Evolutionary conservation across 2,329 filamentous ascomycete species (phyloP).

Genomic region (Aspergillus bombycis): DNA sequence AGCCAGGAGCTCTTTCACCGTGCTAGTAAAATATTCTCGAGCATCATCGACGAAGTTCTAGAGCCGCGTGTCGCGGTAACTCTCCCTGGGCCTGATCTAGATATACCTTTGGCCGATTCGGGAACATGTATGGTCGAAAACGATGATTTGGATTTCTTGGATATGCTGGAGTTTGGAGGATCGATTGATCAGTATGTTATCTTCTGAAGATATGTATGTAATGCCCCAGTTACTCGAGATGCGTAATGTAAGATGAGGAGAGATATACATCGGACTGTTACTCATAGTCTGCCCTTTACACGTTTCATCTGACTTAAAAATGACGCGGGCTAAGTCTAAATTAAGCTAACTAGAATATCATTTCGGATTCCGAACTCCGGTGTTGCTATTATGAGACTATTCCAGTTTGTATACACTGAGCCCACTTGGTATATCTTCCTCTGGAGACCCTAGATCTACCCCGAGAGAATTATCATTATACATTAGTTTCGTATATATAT

Average conservation of each 20-base stretch:
- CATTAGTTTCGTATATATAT: neutral
- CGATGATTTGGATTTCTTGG: conserved; percentile 26
- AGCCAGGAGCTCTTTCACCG: conserved; percentile 28
- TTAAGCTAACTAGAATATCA: neutral
- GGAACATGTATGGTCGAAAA: conserved; percentile 13
- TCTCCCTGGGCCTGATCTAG: neutral
- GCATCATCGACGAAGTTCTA: conserved; percentile 32
- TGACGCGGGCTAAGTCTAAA: too few species aligned
- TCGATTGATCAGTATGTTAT: conserved; percentile 26
- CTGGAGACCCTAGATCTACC: neutral
- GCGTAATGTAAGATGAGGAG: too few species aligned
- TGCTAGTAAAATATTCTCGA: conserved; percentile 24
- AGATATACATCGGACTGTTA: neutral
- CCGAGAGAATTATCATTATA: neutral
- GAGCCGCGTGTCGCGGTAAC: conserved; percentile 18
- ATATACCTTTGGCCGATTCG: conserved; percentile 7
- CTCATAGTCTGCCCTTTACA: neutral
- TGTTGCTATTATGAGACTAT: neutral
- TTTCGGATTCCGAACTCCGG: neutral
- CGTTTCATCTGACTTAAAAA: too few species aligned
- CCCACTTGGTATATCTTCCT: neutral
- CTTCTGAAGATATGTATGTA: conserved; percentile 10
- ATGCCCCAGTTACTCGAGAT: too few species aligned
- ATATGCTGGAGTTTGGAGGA: conserved; percentile 25
- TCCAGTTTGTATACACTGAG: neutral